Evolutionary conservation across 192 early-diverging fungal species (phyloP).

Genomic region (Coemansia sp.): DNA sequence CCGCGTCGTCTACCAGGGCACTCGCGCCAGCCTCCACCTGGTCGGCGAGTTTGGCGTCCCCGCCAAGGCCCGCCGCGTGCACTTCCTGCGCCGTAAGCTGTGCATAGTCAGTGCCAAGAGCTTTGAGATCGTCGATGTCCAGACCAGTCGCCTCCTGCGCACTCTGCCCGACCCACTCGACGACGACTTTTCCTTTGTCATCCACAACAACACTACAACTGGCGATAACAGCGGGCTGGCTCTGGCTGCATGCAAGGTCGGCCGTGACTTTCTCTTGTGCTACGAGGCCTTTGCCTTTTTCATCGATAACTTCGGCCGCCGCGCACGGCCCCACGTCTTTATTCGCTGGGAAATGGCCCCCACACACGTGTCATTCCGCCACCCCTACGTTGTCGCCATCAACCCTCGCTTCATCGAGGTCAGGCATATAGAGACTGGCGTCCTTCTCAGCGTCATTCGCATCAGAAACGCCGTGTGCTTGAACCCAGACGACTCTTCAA

Average conservation of each 20-base stretch:
- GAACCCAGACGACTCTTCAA: slow-evolving; percentile 43
- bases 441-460: slow-evolving; percentile 49
- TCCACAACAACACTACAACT: too few species aligned
- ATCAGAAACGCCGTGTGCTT: slow-evolving; percentile 32
- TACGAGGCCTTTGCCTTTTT: slow-evolving; percentile 93
- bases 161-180: slow-evolving; percentile 42
- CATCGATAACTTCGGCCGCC: slow-evolving; percentile 81
- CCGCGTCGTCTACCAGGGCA: slow-evolving; percentile 37
- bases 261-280: slow-evolving; percentile 79
- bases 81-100: slow-evolving; percentile 80
- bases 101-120: slow-evolving; percentile 85
- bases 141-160: slow-evolving; percentile 27
- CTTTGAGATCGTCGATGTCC: slow-evolving; percentile 90
- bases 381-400: slow-evolving; percentile 87
- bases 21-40: slow-evolving; percentile 24
- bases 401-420: slow-evolving; percentile 88
- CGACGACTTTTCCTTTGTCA: slow-evolving; percentile 50
- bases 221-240: slow-evolving; percentile 31
- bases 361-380: slow-evolving; percentile 65
- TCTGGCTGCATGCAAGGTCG: slow-evolving; percentile 41
- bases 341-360: slow-evolving; percentile 87
- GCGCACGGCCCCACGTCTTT: slow-evolving; percentile 67
- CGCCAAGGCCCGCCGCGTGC: slow-evolving; percentile 63
- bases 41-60: slow-evolving; percentile 51
- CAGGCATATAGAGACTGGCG: slow-evolving; percentile 73